These are phyloP conservation scores for Aphanomyces invadans DNA, from an alignment of 352 stramenopile species.

Conservation along the genomic window DNA sequence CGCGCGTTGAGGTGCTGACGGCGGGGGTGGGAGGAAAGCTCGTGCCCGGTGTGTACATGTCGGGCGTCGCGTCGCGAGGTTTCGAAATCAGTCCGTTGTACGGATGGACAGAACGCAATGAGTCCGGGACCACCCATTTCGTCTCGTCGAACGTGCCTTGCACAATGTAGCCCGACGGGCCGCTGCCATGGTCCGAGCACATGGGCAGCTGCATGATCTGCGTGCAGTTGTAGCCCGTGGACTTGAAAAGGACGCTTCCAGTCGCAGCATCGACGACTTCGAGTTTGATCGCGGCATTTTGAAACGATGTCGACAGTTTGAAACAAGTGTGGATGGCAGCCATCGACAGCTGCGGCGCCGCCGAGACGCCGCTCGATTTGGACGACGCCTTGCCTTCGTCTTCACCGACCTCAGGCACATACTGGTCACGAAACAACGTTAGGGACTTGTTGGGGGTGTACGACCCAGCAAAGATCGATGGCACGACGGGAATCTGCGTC, in stretches of 20 bases:
- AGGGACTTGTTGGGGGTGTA: conserved; percentile 65
- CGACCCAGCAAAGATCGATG: conserved; percentile 37
- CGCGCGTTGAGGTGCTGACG: too few species aligned
- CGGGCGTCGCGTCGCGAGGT: background rate
- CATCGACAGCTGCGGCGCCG: too few species aligned
- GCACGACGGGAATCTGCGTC: conserved; percentile 33
- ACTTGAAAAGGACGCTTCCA: conserved; percentile 30
- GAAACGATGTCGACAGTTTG: conserved; percentile 1
- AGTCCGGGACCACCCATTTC: conserved; percentile 38
- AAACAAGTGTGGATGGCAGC: background rate
- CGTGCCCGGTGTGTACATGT: too few species aligned
- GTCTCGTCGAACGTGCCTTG: conserved; percentile 52
- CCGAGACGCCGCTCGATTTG: too few species aligned
- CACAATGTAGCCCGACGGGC: conserved; percentile 39
- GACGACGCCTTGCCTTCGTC: conserved; percentile 14
- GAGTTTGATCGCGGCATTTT: conserved; percentile 39
- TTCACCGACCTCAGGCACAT: conserved; percentile 26
- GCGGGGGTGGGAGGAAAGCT: too few species aligned
- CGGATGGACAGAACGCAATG: conserved; percentile 48
- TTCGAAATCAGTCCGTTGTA: conserved; percentile 27
- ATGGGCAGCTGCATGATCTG: conserved; percentile 50
- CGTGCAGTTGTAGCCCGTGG: conserved; percentile 30
- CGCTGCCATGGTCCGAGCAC: conserved; percentile 23
- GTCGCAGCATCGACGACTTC: conserved; percentile 43
- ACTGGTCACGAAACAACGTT: conserved; percentile 54